A percentile compares a stretch with the other conserved stretches of the same genome.
Conservation (phyloP, 2,329 filamentous ascomycete genomes). For the Colletotrichum liaoningense region DNA sequence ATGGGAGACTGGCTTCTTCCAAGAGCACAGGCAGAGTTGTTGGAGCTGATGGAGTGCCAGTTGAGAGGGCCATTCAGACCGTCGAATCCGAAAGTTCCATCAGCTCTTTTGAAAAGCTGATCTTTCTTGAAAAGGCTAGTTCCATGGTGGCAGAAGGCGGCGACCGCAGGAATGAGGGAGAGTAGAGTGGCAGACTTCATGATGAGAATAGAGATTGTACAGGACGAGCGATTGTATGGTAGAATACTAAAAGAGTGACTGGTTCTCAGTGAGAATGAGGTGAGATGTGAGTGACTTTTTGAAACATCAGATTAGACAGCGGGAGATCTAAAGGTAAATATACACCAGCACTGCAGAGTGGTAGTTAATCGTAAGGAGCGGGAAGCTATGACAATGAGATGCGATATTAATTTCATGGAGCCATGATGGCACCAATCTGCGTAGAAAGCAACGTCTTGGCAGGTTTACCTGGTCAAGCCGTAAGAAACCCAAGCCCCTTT, state of each 20-base stretch:
- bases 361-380: constrained; percentile 7
- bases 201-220: not conserved
- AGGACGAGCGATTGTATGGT: constrained; percentile 1
- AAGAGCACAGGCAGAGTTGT: constrained; percentile 58
- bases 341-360: constrained; percentile 16
- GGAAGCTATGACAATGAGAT: constrained; percentile 10
- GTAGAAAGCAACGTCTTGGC: constrained; percentile 24
- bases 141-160: constrained; percentile 46
- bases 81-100: constrained; percentile 53
- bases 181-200: constrained; percentile 40
- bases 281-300: constrained; percentile 5
- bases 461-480: constrained; percentile 6
- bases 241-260: constrained; percentile 13
- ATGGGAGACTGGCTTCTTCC: constrained; percentile 68
- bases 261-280: not conserved
- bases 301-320: constrained; percentile 1
- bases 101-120: constrained; percentile 37
- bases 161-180: constrained; percentile 38
- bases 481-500: constrained; percentile 3
- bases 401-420: constrained; percentile 28
- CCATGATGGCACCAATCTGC: constrained; percentile 15
- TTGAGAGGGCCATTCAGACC: constrained; percentile 59
- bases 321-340: constrained; percentile 25
- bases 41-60: constrained; percentile 60
- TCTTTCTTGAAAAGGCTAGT: constrained; percentile 46